These are phyloP conservation scores for Dalbergia cochinchinensis DNA, from an alignment of 306 rosid genomes.

Conservation along the genomic window DNA sequence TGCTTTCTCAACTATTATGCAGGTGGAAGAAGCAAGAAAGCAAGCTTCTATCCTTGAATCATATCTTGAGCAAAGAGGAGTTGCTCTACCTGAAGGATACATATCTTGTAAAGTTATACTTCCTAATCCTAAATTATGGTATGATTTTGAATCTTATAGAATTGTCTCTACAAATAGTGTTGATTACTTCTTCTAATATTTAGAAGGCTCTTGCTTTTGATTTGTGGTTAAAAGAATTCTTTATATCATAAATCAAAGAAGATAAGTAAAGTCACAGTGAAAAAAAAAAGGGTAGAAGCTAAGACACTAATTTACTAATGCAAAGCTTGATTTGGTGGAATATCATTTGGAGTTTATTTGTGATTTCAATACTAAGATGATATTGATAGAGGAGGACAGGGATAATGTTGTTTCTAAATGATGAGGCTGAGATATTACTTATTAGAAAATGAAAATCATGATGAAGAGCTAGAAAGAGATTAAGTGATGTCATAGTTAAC, in stretches of 20 bases:
- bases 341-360: not conserved
- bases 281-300: not conserved
- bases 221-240: constrained; percentile 2
- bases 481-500: not conserved
- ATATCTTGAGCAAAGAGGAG: constrained; percentile 94
- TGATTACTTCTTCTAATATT: constrained; percentile 8
- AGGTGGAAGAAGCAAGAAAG: constrained; percentile 75
- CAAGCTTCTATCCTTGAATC: constrained; percentile 82
- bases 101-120: constrained; percentile 84
- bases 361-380: constrained; percentile 7
- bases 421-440: not conserved
- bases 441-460: constrained; percentile 6
- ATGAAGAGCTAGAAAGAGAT: constrained; percentile 20
- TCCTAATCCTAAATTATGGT: constrained; percentile 86
- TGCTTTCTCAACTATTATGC: constrained; percentile 40
- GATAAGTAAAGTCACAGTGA: not conserved
- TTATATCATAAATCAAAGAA: not conserved
- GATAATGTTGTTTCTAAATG: constrained; percentile 1
- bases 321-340: not conserved
- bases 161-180: constrained; percentile 14
- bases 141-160: constrained; percentile 44
- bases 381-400: not conserved
- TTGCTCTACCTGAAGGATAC: constrained; percentile 70
- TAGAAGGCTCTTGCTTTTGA: constrained; percentile 21
- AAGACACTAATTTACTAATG: not conserved